Percentiles rank a stretch among this genome's conserved stretches.
phyloP scores from a whole-genome alignment of 352 stramenopile species.

The Phytophthora macrochlamydospora region DNA sequence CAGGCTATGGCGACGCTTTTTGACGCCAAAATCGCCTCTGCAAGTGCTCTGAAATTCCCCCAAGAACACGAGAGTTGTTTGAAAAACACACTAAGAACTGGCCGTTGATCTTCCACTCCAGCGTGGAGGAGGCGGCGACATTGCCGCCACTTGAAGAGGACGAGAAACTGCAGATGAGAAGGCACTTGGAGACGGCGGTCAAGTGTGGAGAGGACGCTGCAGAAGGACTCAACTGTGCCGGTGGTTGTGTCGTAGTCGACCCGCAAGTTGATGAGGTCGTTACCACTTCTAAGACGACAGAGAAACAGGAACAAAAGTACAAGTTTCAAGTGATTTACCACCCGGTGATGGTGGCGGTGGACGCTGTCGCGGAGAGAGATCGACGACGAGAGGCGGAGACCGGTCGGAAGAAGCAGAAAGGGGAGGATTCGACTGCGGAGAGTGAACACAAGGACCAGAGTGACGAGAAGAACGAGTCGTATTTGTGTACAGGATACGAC shows the following conservation, averaged over 20 bases:
- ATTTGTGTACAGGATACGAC: conserved; percentile 91
- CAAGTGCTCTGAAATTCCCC: conserved; percentile 61
- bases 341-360: conserved; percentile 70
- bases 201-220: conserved; percentile 23
- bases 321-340: conserved; percentile 66
- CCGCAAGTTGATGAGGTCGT: conserved; percentile 36
- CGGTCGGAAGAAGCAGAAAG: conserved; percentile 45
- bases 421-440: conserved; percentile 8
- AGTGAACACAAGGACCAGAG: background rate
- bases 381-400: conserved; percentile 37
- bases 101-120: conserved; percentile 84
- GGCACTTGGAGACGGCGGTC: conserved; percentile 30
- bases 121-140: conserved; percentile 49
- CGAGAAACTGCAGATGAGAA: conserved; percentile 40
- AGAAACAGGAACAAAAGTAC: conserved; percentile 24
- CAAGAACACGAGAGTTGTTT: conserved; percentile 64
- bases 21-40: conserved; percentile 47
- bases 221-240: conserved; percentile 37
- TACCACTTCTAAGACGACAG: conserved; percentile 31
- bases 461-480: conserved; percentile 52
- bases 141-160: conserved; percentile 44
- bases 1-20: conserved; percentile 41
- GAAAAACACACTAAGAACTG: conserved; percentile 64
- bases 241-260: conserved; percentile 64
- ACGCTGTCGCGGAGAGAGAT: conserved; percentile 67